Conservation (phyloP, 2,329 filamentous ascomycete genomes). For the Trichoderma koningiopsis region DNA sequence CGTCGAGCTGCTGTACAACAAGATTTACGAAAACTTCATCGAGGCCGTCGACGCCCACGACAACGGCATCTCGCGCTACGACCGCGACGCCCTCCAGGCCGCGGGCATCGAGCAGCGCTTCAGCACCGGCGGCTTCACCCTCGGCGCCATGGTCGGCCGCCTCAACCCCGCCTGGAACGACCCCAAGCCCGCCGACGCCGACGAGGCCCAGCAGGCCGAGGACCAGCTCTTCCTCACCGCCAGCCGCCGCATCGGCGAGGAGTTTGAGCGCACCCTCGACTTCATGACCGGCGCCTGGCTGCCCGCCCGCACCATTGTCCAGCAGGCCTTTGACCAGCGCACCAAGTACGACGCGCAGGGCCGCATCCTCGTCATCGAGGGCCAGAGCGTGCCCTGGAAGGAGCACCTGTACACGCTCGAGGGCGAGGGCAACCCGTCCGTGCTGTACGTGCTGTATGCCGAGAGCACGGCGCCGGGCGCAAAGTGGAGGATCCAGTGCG, state of each 20-base stretch:
- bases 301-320: constrained; percentile 79
- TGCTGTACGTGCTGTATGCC: constrained; percentile 88
- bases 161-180: constrained; percentile 84
- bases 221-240: constrained; percentile 78
- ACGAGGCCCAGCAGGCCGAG: constrained; percentile 68
- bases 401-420: constrained; percentile 93
- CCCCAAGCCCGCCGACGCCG: constrained; percentile 52
- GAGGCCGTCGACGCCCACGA: constrained; percentile 97
- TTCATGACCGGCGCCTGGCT: constrained; percentile 80
- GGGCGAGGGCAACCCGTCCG: constrained; percentile 50
- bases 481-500: constrained; percentile 93
- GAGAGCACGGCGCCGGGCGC: constrained; percentile 73
- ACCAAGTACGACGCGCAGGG: constrained; percentile 70
- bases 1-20: constrained; percentile 76
- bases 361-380: constrained; percentile 77
- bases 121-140: constrained; percentile 77
- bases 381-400: constrained; percentile 86
- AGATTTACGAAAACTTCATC: constrained; percentile 90
- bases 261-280: constrained; percentile 79
- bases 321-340: constrained; percentile 72
- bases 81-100: constrained; percentile 66
- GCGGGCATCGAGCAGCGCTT: constrained; percentile 82
- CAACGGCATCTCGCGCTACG: constrained; percentile 87
- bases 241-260: constrained; percentile 81
- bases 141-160: constrained; percentile 80